Evolutionary conservation across 1,139 yeast genomes (phyloP).

Genomic region (Kazachstania sp.): DNA sequence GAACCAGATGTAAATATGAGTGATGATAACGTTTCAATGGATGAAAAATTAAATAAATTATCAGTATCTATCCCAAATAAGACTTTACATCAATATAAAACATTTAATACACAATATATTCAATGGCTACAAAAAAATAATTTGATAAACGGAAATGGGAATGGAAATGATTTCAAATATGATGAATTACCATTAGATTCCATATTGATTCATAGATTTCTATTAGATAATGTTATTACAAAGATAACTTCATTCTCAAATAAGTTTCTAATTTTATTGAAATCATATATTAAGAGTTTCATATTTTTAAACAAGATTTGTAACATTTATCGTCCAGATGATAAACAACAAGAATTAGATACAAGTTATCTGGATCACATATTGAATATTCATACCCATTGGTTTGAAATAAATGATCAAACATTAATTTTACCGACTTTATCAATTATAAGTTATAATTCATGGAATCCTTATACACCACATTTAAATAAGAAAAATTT

Average conservation of each 20-base stretch:
- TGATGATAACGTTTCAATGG: background rate
- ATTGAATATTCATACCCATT: constrained; percentile 6
- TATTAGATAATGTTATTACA: constrained; percentile 17
- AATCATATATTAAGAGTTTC: constrained; percentile 14
- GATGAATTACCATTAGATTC: constrained; percentile 18
- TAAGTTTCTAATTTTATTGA: constrained; percentile 1
- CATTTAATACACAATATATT: constrained; percentile 22
- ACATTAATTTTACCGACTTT: background rate
- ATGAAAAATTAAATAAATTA: constrained; percentile 6
- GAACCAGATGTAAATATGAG: background rate
- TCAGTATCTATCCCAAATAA: constrained; percentile 21
- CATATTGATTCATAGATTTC: constrained; percentile 21
- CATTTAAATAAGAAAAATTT: constrained; percentile 22
- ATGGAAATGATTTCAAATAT: constrained; percentile 7
- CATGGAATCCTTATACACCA: constrained; percentile 26
- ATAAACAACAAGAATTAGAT: constrained; percentile 2
- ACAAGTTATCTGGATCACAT: constrained; percentile 7
- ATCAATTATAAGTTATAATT: constrained; percentile 18
- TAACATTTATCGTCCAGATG: constrained; percentile 6
- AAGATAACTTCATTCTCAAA: background rate
- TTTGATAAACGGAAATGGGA: constrained; percentile 2
- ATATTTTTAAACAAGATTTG: constrained; percentile 20
- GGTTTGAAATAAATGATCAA: background rate
- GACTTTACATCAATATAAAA: constrained; percentile 23
- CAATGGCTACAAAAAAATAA: constrained; percentile 16